Base-by-base conservation (phyloP, 257 asterid species). In the Gardenia jasminoides region DNA sequence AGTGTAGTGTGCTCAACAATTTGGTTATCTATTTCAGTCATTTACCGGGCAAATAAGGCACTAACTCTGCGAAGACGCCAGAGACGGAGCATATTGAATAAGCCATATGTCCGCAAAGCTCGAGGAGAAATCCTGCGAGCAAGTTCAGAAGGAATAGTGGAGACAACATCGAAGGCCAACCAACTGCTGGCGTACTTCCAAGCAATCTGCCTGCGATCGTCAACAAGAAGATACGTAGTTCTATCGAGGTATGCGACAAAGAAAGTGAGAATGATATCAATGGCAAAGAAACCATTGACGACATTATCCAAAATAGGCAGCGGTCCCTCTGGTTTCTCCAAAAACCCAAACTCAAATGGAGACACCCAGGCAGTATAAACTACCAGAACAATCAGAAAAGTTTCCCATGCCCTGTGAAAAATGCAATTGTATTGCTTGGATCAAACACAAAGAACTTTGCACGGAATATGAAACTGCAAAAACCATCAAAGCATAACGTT, bases 41-140 rank as follows among this genome's bases (percentile, higher is more conserved):
- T 64, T 75, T 83, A 93, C 98, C 97, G 82, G 54, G 97, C 87
- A 83, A 92, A 91, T 84, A 92, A 83, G 78, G 97, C 80, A n/a
- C 98, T 88, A 72, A 94, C 96, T 91, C 96, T 88, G 62, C 94
- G 88, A 79, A 94, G 91, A 77, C 97, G 97, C 98, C 98, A 94
- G 26, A 94, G 92, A 19, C 98, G 92, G 68, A 94, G 94, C 97
- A 94, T 94, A 80, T 90, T 92, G 87, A 85, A 93, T 54, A 90
- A 80, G 72, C 98, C 97, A 89, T 92, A 92, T 1, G 81, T 74
- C 69, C 73, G 84, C 52, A 93, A 75, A 47, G 93, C 88, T 73
- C 52, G 76, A 1, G 97, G 94, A 22, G 90, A 88, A 39, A 93
- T 82, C 77, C 77, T 87, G 17, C 84, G 86, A 69, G 94, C 96